Base-by-base conservation (phyloP, 345 rosid species). In the Clarkia xantiana region DNA sequence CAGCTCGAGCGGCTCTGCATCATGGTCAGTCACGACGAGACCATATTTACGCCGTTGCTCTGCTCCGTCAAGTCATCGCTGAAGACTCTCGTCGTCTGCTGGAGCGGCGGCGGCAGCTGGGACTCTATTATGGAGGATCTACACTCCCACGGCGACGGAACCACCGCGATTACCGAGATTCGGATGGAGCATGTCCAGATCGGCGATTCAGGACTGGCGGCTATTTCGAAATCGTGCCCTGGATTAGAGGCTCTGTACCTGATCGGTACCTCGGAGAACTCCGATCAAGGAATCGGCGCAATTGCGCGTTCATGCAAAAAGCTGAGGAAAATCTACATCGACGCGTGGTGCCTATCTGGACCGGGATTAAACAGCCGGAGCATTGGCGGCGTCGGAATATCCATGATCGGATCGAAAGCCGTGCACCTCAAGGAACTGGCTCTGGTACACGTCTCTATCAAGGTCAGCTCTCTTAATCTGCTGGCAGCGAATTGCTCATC, bases 31-130 rank as follows among this genome's bases (percentile, higher is more conserved):
- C 68, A 71, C 61, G 71, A 71, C 40, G 76, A 69, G 39, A 64
- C 60, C 43, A 51, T 68, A 36, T 71, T 75, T 40, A 39, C 46
- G 8, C 76, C 73, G 2, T 69, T 75, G 11, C 18, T 75, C 10
- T 44, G 47, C 44, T 55, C 47, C 3, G 56, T 59, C 15, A 25
- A 56, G 25, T 18, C 36, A 10, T 29, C 57, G 11, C 45, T 74
- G 57, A 63, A 56, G 55, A 49, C 66, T 42, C 62, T 66, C 7
- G 48, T 62, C 17, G 74, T 74, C 2, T 59, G 66, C 47, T 52
- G 79, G 56, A 67, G n/a, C n/a, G n/a, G 79, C 71, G 71, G 76
- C 8, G 76, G 75, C 11, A 68, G 65, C 9, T 75, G 76, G 80
- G 76, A 67, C 61, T 45, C 49, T 2, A 68, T 75, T 2, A 54